Evolutionary conservation across 306 rosid genomes (phyloP).

Genomic region (Lupinus albus): DNA sequence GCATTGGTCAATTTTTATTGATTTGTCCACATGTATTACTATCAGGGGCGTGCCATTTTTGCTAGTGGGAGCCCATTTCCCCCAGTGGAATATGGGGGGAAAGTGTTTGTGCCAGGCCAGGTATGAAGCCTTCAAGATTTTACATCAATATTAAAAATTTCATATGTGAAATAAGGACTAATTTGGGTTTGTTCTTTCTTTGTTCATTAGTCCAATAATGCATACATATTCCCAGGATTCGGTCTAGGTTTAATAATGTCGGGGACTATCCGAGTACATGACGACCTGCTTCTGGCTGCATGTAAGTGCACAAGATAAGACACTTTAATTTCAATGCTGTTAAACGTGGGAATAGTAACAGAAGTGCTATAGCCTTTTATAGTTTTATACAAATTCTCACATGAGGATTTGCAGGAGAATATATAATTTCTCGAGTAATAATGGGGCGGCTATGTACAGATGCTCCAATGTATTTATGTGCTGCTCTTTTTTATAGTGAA

Average conservation of each 20-base stretch:
- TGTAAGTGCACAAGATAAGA: conserved; percentile 58
- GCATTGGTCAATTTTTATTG: no score
- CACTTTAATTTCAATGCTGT: not conserved
- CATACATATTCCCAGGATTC: conserved; percentile 93
- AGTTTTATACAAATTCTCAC: no score
- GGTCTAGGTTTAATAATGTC: conserved; percentile 94
- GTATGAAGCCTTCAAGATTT: conserved; percentile 44
- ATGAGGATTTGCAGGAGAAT: no score
- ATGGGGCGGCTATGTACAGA: not conserved
- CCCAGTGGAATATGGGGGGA: conserved; percentile 71
- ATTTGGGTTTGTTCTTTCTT: conserved; percentile 32
- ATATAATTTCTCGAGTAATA: no score
- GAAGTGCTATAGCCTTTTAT: not conserved
- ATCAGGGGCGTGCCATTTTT: conserved; percentile 83
- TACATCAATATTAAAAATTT: not conserved
- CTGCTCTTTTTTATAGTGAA: not conserved
- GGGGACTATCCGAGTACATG: conserved; percentile 87
- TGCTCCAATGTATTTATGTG: not conserved
- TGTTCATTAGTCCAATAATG: conserved; percentile 78
- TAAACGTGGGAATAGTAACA: not conserved
- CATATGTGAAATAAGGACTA: conserved; percentile 25
- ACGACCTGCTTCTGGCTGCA: conserved; percentile 96
- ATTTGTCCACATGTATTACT: not conserved
- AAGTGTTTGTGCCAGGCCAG: conserved; percentile 84
- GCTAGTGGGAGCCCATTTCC: conserved; percentile 94